Base-by-base conservation (phyloP, 2,329 filamentous ascomycete genomes). In the Orbilia javanica region DNA sequence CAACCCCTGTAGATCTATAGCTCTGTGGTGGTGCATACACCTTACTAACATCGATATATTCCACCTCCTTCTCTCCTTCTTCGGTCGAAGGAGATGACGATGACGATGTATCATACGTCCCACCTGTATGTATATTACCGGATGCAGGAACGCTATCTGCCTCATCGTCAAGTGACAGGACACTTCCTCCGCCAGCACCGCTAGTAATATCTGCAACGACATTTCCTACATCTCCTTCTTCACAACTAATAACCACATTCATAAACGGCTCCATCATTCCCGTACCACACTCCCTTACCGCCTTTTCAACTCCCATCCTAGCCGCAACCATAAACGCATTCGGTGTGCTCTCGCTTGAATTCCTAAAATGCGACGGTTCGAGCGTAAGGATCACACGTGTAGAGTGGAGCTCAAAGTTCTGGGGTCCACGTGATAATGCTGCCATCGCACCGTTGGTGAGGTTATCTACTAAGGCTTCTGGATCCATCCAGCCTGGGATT, bases 261-360 rank as follows among this genome's bases (percentile, higher is more conserved):
- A 98, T 97, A 68, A 99, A 92, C 0, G 96, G 96, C 83, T 99
- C 96, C 85, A 98, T 91, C 44, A 99, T 86, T 0, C 88, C 88
- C 0, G 93, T 88, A 1, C 86, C 85, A 1, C 85, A 83, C 29
- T 85, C 84, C 8, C 87, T 88, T 0, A 98, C 87, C 0, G 91
- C 91, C 7, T 88, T 86, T 75, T 91, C 89, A 0, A 94, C 91
- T 1, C 92, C 92, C 82, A 84, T 89, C 83, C 85, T 90, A 81
- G 87, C 90, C 77, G 87, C 93, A 85, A 87, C 93, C 82, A 89
- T 94, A 83, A 86, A 88, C 80, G 86, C 92, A 0, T 89, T 90
- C 0, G 90, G 87, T 0, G 90, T 91, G 8, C 89, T 92, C 52
- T 91, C 91, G 1, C 87, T 84, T 39, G 44, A 42, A 18, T 89